Evolutionary conservation across 2,329 filamentous ascomycete genomes (phyloP), one percentile per base, ranked within the genome.

Genomic region (Aspergillus fructus): DNA sequence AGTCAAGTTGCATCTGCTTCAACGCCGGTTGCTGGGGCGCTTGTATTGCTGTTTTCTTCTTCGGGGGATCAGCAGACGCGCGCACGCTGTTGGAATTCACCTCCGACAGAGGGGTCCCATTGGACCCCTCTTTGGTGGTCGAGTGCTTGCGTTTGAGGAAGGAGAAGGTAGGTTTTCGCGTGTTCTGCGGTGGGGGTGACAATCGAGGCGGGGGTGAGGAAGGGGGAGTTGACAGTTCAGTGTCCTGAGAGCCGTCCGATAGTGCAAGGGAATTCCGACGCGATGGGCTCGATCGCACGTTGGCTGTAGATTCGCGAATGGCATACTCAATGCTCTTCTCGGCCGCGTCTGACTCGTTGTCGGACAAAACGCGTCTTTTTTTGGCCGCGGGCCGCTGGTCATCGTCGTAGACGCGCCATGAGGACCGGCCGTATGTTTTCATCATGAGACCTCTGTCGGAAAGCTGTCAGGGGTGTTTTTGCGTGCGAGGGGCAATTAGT

Each of bases 1-100:
- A 74, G 63, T 85, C 83, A 59, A 88, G 79, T 63, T 85, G 83
- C 77, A 85, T 85, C 66, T 88, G 85, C 49, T 81, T 81, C 58
- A 86, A 65, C 7, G 68, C 67, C 5, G 68, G 67, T 54, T 63
- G 71, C 33, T 64, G 66, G 33, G 69, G 68, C 46, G 69, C 68
- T 41, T 67, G 67, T 48, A 66, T 60, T 45, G 60, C 57, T 52
- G 55, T 49, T 59, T 72, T 71, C 62, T 75, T 74, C 61, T 73
- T 72, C 13, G 73, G 71, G 21, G 73, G 69, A 27, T 77, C 74
- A 24, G 62, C 63, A n/a, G 72, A 73, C 46, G 75, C 64, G 55
- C 74, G 73, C 49, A 77, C 71, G 53, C 73, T 76, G 58, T 77
- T 77, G 24, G 74, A 76, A 59, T 76, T 77, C 47, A 77, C 76